These are phyloP conservation scores for Grosmannia clavigera DNA, from an alignment of 2,329 filamentous ascomycete genomes.

Conservation along the genomic window DNA sequence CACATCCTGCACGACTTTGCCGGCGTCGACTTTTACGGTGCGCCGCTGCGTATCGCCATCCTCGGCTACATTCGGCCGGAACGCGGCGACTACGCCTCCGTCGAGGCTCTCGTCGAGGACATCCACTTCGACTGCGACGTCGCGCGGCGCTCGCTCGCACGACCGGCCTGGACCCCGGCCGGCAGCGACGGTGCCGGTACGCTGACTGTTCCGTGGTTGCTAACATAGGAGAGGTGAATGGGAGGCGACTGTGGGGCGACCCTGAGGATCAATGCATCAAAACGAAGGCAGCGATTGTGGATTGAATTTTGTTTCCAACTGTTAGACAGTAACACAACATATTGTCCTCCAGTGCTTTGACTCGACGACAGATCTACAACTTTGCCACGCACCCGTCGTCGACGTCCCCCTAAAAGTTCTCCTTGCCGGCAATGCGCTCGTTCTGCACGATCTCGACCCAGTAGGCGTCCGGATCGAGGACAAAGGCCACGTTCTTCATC, in stretches of 20 bases:
- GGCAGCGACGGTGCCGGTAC: conserved; percentile 5
- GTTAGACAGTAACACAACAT: too few relatives aligned
- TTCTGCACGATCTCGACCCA: conserved; percentile 78
- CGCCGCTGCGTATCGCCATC: conserved; percentile 65
- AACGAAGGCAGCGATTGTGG: too few relatives aligned
- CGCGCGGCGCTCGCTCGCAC: conserved; percentile 56
- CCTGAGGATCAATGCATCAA: too few relatives aligned
- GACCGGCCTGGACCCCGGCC: conserved; percentile 45
- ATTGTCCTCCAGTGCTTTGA: too few relatives aligned
- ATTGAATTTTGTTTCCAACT: not conserved
- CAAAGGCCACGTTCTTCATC: conserved; percentile 90
- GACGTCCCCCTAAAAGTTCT: conserved; percentile 27
- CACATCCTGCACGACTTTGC: conserved; percentile 69
- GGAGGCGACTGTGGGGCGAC: not conserved
- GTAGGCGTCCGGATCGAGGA: conserved; percentile 79
- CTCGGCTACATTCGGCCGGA: conserved; percentile 83
- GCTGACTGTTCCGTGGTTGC: conserved; percentile 17
- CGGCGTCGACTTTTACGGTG: conserved; percentile 70
- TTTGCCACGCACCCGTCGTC: too few relatives aligned
- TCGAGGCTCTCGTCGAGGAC: conserved; percentile 76
- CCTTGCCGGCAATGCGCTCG: conserved; percentile 45
- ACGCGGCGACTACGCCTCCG: conserved; percentile 63
- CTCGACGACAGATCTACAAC: not conserved
- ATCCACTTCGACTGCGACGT: conserved; percentile 85
- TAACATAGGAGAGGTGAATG: not conserved